Evolutionary conservation across 495 filamentous ascomycete genomes (phyloP), one percentile per base, ranked within the genome.

Genomic region (Hyphodiscus hymeniophilus): DNA sequence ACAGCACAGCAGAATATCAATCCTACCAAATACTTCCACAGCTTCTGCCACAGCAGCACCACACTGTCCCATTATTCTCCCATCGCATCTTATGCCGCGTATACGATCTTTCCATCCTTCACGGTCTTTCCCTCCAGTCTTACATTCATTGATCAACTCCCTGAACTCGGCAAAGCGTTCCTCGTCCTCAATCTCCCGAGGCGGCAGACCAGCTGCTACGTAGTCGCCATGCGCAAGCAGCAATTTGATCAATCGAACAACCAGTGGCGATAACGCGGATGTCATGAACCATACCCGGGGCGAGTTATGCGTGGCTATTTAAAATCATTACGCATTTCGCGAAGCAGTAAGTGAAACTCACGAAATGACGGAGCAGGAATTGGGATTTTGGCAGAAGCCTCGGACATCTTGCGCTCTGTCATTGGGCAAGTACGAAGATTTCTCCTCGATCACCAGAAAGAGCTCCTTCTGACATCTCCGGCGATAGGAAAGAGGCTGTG

Each of bases 1-100:
- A 65, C 86, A 92, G 63, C 86, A 91, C 28, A 96, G 73, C 46
- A 96, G 65, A 35, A 96, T 88, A 62, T 98, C 92, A 26, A 97
- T 75, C 45, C 80, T 76, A 18, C 89, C 89, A 69, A 94, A 98
- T 2, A 79, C 73, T 45, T 84, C 76, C 17, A 91, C 79, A 15
- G 87, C 84, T 63, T 94, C 83, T 42, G 92, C 90, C 43, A 97
- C 74, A 8, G 89, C 86, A 38, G 88, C 84, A 60, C 95, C 89
- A 57, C 74, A 77, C 54, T 74, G 68, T 31, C 73, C 70, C 69
- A 79, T 77, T 42, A 71, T 63, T 45, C 76, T 72, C 39, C 69
- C 72, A 63, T 77, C 71, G 61, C 75, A 74, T 41, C 66, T 66
- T 50, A 76, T 76, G 47, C 70, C 68, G 48, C 68, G 63, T 46